Conservation (phyloP, 768 basidiomycete species). For the Mycena pura region DNA sequence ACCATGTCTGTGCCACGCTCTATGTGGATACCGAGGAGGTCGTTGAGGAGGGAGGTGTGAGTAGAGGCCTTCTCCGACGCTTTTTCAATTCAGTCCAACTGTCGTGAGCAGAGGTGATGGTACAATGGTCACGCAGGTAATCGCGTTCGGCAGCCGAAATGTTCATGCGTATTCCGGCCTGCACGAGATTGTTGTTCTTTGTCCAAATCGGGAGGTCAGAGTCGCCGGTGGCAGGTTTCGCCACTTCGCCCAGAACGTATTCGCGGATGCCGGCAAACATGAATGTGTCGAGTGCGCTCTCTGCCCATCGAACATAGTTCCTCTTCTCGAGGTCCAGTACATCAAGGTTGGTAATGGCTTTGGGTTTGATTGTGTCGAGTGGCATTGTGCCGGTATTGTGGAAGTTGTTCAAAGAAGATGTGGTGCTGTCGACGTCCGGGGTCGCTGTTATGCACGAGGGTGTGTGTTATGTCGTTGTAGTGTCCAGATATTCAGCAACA, state of each 20-base stretch:
- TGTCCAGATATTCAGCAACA: background rate
- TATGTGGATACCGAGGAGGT: constrained; percentile 18
- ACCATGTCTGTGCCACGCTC: background rate
- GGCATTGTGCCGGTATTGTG: background rate
- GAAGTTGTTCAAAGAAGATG: background rate
- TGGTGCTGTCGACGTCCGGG: background rate
- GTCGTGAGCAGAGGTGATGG: background rate
- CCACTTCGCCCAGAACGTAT: background rate
- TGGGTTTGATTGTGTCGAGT: background rate
- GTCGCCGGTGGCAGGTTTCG: background rate
- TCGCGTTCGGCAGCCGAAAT: background rate
- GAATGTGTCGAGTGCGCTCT: background rate
- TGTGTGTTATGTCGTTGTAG: too few species aligned
- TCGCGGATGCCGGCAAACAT: background rate
- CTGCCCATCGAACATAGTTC: background rate
- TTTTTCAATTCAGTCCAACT: constrained; percentile 21
- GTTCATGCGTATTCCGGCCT: background rate
- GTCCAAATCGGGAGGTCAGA: background rate
- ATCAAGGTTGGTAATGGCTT: background rate
- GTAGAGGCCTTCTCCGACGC: constrained; percentile 26
- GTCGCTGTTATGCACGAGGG: too few species aligned
- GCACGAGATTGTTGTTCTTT: constrained; percentile 1
- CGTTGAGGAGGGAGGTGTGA: constrained; percentile 28
- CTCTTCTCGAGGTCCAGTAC: background rate
- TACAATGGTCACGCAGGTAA: background rate